Percentiles rank a stretch among this genome's conserved stretches.
Conservation (phyloP, 495 filamentous ascomycete genomes). For the Bryoglossum gracile region DNA sequence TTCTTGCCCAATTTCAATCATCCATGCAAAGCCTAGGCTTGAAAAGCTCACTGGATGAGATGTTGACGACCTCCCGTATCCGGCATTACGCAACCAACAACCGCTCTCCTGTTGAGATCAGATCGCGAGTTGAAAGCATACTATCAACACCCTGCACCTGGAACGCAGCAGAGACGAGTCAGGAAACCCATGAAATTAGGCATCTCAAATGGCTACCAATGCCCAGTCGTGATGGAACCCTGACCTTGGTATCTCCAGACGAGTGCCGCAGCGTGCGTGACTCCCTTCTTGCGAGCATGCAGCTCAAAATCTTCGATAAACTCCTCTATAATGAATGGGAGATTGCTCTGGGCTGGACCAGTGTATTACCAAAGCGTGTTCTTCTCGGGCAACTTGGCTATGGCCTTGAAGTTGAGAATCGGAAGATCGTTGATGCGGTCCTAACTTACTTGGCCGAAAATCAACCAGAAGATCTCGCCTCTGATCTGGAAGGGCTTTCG, state of each 20-base stretch:
- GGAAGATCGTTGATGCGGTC: conserved; percentile 21
- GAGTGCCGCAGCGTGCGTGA: conserved; percentile 23
- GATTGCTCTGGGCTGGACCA: conserved; percentile 27
- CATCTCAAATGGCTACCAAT: conserved; percentile 29
- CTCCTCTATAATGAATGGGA: conserved; percentile 25
- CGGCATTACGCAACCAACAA: conserved; percentile 7
- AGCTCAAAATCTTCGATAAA: conserved; percentile 21
- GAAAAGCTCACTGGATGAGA: conserved; percentile 17
- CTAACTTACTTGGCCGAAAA: conserved; percentile 19
- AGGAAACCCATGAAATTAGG: conserved; percentile 1
- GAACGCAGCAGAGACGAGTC: neutral
- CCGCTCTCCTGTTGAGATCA: neutral
- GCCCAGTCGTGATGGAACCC: neutral
- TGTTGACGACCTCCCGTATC: conserved; percentile 13
- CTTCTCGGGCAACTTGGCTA: conserved; percentile 24
- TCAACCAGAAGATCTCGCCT: conserved; percentile 7
- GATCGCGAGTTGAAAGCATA: conserved; percentile 20
- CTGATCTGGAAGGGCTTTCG: conserved; percentile 13
- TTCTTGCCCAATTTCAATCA: conserved; percentile 20
- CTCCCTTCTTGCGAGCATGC: conserved; percentile 21
- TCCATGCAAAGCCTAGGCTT: conserved; percentile 24
- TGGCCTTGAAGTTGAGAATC: conserved; percentile 16
- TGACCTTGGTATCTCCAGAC: conserved; percentile 16
- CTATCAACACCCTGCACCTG: conserved; percentile 13
- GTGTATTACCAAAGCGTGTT: conserved; percentile 13